Percentiles rank a stretch among this genome's conserved stretches.
phyloP scores from a whole-genome alignment of 371 early-diverging fungal species.

The Parasitella parasitica region DNA sequence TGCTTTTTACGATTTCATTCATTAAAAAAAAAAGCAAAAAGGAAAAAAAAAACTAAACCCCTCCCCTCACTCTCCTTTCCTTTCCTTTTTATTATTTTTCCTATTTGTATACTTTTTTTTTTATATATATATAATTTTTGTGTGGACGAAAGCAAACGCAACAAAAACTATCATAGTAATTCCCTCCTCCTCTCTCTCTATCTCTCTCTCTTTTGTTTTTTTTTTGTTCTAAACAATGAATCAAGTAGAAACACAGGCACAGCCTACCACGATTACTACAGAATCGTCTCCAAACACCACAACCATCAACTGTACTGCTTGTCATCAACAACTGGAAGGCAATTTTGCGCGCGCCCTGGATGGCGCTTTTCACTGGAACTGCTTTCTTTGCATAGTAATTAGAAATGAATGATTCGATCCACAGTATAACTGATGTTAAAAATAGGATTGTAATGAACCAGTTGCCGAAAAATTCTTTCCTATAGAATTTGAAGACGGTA shows the following conservation, averaged over 20 bases:
- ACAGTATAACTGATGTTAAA: background rate
- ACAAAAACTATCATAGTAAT: background rate
- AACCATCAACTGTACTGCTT: constrained; percentile 24
- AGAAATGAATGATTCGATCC: too few relatives aligned
- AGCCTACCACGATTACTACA: background rate
- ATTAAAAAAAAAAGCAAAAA: background rate
- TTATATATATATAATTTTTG: too few relatives aligned
- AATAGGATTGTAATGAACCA: constrained; percentile 79
- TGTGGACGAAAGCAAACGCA: too few relatives aligned
- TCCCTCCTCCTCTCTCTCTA: background rate
- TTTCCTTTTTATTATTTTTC: background rate
- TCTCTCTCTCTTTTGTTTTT: background rate
- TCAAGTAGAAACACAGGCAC: constrained; percentile 4
- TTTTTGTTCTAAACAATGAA: background rate
- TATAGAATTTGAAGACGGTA: constrained; percentile 58
- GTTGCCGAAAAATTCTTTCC: constrained; percentile 92
- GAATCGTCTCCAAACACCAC: background rate
- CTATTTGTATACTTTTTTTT: background rate
- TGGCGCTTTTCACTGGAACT: constrained; percentile 87
- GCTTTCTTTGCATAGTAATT: constrained; percentile 89
- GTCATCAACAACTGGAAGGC: constrained; percentile 51
- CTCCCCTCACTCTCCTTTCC: background rate
- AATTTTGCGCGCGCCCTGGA: constrained; percentile 91
- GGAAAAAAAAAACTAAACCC: background rate
- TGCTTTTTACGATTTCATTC: background rate